Conservation (phyloP, 306 rosid species). For the Fragaria iinumae region DNA sequence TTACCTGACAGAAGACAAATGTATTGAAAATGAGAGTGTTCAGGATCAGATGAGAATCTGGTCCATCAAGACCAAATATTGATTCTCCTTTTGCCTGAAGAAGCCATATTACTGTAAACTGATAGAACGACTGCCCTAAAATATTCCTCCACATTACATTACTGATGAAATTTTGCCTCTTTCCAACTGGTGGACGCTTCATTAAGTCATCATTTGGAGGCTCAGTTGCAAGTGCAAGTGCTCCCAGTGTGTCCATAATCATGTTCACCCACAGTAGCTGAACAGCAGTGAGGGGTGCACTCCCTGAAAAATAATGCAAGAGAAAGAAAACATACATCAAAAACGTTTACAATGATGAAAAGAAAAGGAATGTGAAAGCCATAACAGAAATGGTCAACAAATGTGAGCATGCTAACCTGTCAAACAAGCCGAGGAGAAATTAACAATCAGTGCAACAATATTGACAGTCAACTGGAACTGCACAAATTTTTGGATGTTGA, state of each 20-base stretch:
- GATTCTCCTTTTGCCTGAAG: constrained; percentile 80
- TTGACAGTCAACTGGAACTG: constrained; percentile 97
- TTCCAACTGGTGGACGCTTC: constrained; percentile 89
- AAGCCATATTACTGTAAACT: constrained; percentile 72
- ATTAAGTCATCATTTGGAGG: constrained; percentile 85
- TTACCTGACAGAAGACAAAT: constrained; percentile 95
- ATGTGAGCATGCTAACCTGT: constrained; percentile 58
- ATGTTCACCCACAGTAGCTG: constrained; percentile 98
- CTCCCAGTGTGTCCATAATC: constrained; percentile 98
- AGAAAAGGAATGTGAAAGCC: background rate
- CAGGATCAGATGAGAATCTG: constrained; percentile 58
- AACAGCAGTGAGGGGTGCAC: constrained; percentile 92
- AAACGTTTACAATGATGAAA: background rate
- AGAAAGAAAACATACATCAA: constrained; percentile 24
- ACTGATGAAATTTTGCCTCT: constrained; percentile 89
- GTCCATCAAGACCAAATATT: constrained; percentile 53
- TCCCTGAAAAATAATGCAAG: constrained; percentile 47
- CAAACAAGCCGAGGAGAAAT: constrained; percentile 88
- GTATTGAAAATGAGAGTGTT: constrained; percentile 90
- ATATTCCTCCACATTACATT: constrained; percentile 98
- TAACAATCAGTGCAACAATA: constrained; percentile 85
- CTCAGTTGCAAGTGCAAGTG: constrained; percentile 97
- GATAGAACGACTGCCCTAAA: constrained; percentile 84
- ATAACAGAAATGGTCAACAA: constrained; percentile 7
- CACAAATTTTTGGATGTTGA: constrained; percentile 91